Conservation (phyloP, 2,329 filamentous ascomycete species). For the Acrocalymma vagum region DNA sequence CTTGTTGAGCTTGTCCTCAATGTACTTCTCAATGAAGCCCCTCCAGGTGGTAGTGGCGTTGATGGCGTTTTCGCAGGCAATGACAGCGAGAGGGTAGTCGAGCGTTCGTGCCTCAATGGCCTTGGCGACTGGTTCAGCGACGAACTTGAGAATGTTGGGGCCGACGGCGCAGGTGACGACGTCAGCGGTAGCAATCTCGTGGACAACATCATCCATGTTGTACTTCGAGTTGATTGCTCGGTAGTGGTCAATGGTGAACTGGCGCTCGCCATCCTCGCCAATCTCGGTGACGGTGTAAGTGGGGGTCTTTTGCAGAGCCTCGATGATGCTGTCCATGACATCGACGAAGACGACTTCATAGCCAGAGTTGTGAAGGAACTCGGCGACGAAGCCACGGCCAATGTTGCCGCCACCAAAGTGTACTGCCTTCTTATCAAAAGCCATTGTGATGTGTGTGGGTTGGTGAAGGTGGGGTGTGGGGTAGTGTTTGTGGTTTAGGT, state of each 20-base stretch:
- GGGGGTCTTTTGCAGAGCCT: constrained; percentile 75
- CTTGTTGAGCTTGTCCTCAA: constrained; percentile 73
- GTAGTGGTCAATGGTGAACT: constrained; percentile 91
- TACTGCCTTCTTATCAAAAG: constrained; percentile 58
- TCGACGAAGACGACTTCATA: constrained; percentile 98
- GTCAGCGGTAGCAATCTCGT: constrained; percentile 87
- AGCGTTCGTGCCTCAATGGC: constrained; percentile 80
- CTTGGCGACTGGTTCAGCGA: constrained; percentile 94
- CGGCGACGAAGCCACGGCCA: constrained; percentile 57
- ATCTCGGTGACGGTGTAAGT: constrained; percentile 95
- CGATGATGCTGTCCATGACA: constrained; percentile 85
- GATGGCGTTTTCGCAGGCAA: constrained; percentile 98
- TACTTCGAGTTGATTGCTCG: constrained; percentile 95
- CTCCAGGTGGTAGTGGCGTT: constrained; percentile 90
- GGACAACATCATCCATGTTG: constrained; percentile 79
- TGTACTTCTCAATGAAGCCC: constrained; percentile 74
- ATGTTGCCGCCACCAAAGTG: constrained; percentile 65
- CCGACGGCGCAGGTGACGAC: constrained; percentile 97
- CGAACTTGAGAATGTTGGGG: constrained; percentile 94
- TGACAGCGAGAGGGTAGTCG: constrained; percentile 80
- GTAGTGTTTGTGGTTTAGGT: constrained; percentile 7
- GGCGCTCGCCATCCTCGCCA: constrained; percentile 80
- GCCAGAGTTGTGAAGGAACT: constrained; percentile 89
- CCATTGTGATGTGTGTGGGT: constrained; percentile 33
- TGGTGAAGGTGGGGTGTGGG: constrained; percentile 11